These are phyloP conservation scores for Brassica nigra DNA, from an alignment of 345 rosid species.

Conservation along the genomic window DNA sequence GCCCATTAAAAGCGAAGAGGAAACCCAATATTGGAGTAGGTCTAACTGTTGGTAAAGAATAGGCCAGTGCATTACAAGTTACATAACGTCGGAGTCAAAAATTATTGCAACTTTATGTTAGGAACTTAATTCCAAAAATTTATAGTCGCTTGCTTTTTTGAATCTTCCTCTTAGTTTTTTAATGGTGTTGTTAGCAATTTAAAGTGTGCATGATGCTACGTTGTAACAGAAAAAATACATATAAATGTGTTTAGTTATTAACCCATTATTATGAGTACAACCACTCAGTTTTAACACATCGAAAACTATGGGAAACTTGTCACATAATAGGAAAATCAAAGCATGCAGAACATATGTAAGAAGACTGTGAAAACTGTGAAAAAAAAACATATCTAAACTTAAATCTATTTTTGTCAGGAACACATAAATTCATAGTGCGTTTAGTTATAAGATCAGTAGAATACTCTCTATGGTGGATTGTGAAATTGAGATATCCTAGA, in stretches of 20 bases:
- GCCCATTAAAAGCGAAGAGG: slow-evolving; percentile 6
- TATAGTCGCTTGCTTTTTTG: not conserved
- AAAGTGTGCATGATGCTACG: not conserved
- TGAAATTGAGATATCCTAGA: slow-evolving; percentile 28
- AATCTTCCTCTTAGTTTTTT: not conserved
- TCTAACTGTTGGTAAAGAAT: not conserved
- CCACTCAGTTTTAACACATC: not conserved
- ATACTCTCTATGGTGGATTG: not conserved
- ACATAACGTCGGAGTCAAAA: not conserved
- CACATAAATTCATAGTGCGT: not conserved
- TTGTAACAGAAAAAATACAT: not conserved
- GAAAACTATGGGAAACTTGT: not conserved
- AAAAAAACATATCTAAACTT: not conserved
- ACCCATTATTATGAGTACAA: not conserved
- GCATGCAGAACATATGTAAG: not conserved
- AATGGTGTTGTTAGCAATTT: not conserved
- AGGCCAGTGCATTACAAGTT: not conserved
- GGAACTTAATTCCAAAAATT: not conserved
- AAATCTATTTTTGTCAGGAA: not conserved
- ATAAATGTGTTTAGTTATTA: not conserved
- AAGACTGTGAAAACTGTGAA: not conserved
- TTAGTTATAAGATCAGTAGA: slow-evolving; percentile 25
- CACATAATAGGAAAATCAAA: not conserved
- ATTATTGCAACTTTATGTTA: not conserved
- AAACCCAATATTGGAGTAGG: not conserved